Percentiles rank a stretch among this genome's conserved stretches.
Evolutionary conservation across 768 basidiomycete species (phyloP).

Genomic region (Termitomyces sp.): DNA sequence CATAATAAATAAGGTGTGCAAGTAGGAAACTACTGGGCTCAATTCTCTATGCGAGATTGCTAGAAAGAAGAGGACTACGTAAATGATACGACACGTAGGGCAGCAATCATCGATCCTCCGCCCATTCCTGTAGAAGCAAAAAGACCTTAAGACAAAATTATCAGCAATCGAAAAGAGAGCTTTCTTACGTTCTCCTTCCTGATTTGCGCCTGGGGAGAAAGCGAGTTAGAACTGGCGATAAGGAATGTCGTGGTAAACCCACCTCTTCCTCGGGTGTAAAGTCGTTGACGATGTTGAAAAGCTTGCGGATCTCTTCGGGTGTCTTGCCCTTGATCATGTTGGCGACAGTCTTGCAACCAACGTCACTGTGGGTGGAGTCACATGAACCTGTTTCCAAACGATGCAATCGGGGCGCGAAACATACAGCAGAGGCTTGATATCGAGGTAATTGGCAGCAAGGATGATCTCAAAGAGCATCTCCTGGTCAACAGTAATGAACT

Average conservation of each 20-base stretch:
- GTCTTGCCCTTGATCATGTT: slow-evolving; percentile 99
- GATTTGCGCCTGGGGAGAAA: slow-evolving; percentile 73
- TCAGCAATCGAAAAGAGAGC: background rate
- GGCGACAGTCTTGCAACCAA: slow-evolving; percentile 97
- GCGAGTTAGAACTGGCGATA: slow-evolving; percentile 8
- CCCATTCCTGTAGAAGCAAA: slow-evolving; percentile 67
- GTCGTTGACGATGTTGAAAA: slow-evolving; percentile 97
- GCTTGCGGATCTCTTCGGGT: slow-evolving; percentile 97
- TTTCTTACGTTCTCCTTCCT: slow-evolving; percentile 94
- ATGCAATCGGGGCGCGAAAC: slow-evolving; percentile 22
- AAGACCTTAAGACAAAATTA: slow-evolving; percentile 10
- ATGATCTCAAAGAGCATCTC: slow-evolving; percentile 99
- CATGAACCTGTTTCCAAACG: background rate
- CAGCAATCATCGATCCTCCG: slow-evolving; percentile 71
- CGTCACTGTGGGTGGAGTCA: slow-evolving; percentile 54
- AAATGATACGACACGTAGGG: slow-evolving; percentile 2
- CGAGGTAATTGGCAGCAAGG: slow-evolving; percentile 98
- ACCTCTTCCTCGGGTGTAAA: slow-evolving; percentile 99
- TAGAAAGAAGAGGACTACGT: slow-evolving; percentile 16
- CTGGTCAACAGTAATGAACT: slow-evolving; percentile 97
- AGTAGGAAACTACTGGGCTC: background rate
- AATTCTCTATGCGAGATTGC: slow-evolving; percentile 7
- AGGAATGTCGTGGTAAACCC: slow-evolving; percentile 12
- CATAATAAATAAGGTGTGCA: background rate
- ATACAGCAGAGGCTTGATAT: slow-evolving; percentile 97